Base-by-base conservation (phyloP, 2,329 filamentous ascomycete species). In the Claviceps arundinis region DNA sequence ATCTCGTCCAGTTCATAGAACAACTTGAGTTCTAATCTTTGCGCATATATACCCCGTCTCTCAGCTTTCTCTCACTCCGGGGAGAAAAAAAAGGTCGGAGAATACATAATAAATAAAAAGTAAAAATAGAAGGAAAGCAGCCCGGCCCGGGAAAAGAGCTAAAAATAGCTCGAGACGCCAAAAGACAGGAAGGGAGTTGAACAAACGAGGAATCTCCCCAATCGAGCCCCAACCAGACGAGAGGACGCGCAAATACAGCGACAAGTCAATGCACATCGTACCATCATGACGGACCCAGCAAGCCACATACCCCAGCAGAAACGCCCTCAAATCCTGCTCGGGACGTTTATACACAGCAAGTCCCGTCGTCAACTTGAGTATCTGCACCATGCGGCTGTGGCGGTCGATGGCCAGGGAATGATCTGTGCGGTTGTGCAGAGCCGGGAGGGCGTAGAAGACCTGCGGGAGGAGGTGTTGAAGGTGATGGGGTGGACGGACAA, bases 321-420 rank as follows among this genome's bases (percentile, higher is more conserved):
- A 14, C 65, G 61, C 52, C 71, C 72, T 48, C 68, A 76, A 59
- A 59, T 80, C 19, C 76, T 79, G 57, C 60, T 74, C 40, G 78
- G 78, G 54, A 75, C 73, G 0, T 81, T 81, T 58, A 66, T 81
- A 52, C 75, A 80, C 63, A 72, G 73, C 62, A 73, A 69, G 56
- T 66, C 63, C 14, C 69, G 72, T 3, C 66, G 69, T 52, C 64
- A 74, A 59, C 68, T 82, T 16, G 68, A 76, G 48, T 76, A 76
- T 55, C 60, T 78, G 9, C 73, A 80, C 59, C 61, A 74, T 49
- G 65, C 74, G 0, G 73, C 72, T 1, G 62, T 80, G 11, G 75
- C 68, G 37, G 77, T 81, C n/a, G 71, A 77, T 50, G 57, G 55
- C 3, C 52, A 61, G 0, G 78, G 78, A 48, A 71, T 62, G 49